Conservation (phyloP, 1,284 basidiomycete genomes). For the Trichosporon sp. region DNA sequence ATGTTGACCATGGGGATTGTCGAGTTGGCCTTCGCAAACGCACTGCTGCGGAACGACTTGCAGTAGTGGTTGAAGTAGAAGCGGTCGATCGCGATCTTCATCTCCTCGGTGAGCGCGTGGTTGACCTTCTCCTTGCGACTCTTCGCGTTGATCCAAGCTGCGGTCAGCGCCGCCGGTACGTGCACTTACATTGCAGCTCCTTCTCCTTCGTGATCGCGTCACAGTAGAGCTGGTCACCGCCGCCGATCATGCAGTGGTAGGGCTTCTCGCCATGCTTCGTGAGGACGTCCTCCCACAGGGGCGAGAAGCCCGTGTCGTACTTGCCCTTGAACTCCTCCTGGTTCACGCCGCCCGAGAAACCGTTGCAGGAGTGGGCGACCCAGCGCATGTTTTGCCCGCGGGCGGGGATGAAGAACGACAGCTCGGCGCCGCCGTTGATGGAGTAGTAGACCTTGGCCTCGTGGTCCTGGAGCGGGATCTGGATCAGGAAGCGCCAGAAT, state of each 20-base stretch:
- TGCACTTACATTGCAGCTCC: slow-evolving; percentile 47
- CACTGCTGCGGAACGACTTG: slow-evolving; percentile 75
- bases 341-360: slow-evolving; percentile 53
- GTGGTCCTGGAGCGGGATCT: slow-evolving; percentile 65
- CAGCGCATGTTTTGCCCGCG: slow-evolving; percentile 81
- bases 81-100: slow-evolving; percentile 73
- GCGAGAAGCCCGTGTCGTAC: slow-evolving; percentile 67
- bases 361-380: slow-evolving; percentile 66
- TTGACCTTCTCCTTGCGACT: slow-evolving; percentile 63
- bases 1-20: slow-evolving; percentile 69
- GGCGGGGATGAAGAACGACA: slow-evolving; percentile 81
- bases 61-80: slow-evolving; percentile 85
- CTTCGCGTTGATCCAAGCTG: slow-evolving; percentile 71
- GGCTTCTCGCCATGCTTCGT: slow-evolving; percentile 71
- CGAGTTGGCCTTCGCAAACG: slow-evolving; percentile 86
- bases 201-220: slow-evolving; percentile 52
- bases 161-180: slow-evolving; percentile 32
- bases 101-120: slow-evolving; percentile 66
- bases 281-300: slow-evolving; percentile 88
- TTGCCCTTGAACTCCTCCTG: slow-evolving; percentile 53
- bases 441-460: slow-evolving; percentile 78
- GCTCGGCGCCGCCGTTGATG: slow-evolving; percentile 69
- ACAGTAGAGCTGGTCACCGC: slow-evolving; percentile 53
- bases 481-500: slow-evolving; percentile 92
- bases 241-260: slow-evolving; percentile 64